Conservation (phyloP, 345 rosid species). For the Turnera subulata region DNA sequence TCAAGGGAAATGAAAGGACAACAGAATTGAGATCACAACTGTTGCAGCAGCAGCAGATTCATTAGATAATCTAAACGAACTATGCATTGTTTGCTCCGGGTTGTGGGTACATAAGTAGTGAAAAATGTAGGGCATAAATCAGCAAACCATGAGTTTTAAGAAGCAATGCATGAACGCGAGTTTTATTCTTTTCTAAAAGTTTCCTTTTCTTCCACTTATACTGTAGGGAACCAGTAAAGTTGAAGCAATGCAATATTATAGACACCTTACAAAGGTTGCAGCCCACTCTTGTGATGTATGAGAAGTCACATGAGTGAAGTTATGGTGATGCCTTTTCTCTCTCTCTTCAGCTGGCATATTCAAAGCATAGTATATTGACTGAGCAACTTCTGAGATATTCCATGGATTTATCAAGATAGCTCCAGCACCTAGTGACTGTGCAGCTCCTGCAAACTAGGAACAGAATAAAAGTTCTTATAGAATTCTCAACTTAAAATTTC, state of each 20-base stretch:
- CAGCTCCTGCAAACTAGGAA: constrained; percentile 62
- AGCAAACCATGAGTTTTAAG: background rate
- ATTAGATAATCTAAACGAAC: background rate
- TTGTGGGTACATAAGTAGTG: background rate
- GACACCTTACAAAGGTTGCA: constrained; percentile 55
- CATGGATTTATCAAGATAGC: constrained; percentile 58
- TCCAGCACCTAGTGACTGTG: constrained; percentile 66
- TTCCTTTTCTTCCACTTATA: background rate
- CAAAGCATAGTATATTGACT: constrained; percentile 50
- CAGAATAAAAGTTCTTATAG: background rate
- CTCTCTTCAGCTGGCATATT: constrained; percentile 55
- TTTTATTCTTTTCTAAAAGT: background rate
- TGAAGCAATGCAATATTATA: constrained; percentile 3
- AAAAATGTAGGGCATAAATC: background rate
- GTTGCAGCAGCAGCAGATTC: too few species aligned
- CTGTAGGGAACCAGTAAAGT: background rate
- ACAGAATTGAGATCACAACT: too few species aligned
- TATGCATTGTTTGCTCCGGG: background rate
- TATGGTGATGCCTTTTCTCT: constrained; percentile 55
- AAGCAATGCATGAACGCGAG: background rate
- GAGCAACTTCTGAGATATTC: constrained; percentile 57
- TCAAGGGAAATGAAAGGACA: too few species aligned
- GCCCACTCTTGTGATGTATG: constrained; percentile 72
- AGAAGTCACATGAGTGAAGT: constrained; percentile 54
- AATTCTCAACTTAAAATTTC: background rate